Conservation (phyloP, 2,329 filamentous ascomycete species). For the Aspergillus alliaceus region DNA sequence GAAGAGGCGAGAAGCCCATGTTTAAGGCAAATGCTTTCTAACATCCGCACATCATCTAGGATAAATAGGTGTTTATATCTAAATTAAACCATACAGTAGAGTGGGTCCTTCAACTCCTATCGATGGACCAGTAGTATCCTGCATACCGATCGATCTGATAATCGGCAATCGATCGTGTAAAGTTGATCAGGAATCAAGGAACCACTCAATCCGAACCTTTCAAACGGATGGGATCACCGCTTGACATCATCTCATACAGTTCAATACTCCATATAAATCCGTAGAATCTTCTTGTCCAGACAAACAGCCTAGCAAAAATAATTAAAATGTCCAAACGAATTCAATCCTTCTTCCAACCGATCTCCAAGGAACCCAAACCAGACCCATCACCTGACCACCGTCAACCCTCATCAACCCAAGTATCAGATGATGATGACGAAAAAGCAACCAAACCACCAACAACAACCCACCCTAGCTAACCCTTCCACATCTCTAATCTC, state of each 20-base stretch:
- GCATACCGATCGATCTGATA: background rate
- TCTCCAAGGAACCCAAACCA: constrained; percentile 39
- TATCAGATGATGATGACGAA: constrained; percentile 2
- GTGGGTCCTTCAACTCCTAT: background rate
- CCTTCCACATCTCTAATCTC: constrained; percentile 52
- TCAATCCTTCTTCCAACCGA: constrained; percentile 65
- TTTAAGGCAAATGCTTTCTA: no score
- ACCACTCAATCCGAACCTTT: background rate
- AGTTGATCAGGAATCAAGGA: background rate
- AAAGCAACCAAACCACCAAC: background rate
- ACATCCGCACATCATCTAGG: no score
- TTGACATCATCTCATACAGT: background rate
- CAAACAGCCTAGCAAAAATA: background rate
- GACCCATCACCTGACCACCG: background rate
- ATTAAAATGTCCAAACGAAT: constrained; percentile 57
- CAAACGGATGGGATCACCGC: background rate
- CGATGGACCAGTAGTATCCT: background rate
- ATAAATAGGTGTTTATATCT: no score
- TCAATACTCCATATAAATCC: background rate
- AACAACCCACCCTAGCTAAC: constrained; percentile 53
- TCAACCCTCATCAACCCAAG: constrained; percentile 22
- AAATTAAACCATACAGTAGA: background rate
- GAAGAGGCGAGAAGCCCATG: no score
- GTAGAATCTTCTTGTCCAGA: no score
- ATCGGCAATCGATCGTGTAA: no score